Base-by-base conservation (phyloP, 805 yeast species). In the Wickerhamomyces bovis region DNA sequence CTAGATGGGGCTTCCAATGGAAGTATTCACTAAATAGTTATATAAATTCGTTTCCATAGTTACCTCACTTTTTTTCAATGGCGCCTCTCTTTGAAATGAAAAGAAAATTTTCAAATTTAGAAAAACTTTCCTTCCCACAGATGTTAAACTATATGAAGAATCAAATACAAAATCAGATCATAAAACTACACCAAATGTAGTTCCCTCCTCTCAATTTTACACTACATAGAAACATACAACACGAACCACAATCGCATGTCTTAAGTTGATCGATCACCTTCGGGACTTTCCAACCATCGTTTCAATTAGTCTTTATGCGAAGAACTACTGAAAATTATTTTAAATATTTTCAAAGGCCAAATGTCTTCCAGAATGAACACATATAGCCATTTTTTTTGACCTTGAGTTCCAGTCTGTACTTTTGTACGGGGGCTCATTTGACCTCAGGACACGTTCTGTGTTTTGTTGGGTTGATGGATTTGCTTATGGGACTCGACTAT, bases 241-340 rank as follows among this genome's bases (percentile, higher is more conserved):
- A 8, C 33, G 15, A 31, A 31, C 13, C 26, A 15, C 10, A 13
- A n/a, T 22, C 52, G 56, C 56, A 53, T 51, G 43, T 49, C 56
- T 53, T 53, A 53, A 53, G 56, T 53, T 53, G 56, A 43, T 47
- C 51, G 56, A 53, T 48, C 42, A 42, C 43, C 45, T 38, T 25
- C 43, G 38, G 20, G 28, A 40, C 23, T 22, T 22, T 44, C 55
- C 54, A 59, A 35, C 57, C 53, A 59, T 55, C 60, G 61, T 46
- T 44, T 53, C 61, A 58, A 60, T 60, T 59, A 54, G 64, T 60
- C 64, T 57, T 50, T 57, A 56, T 60, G 64, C 64, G 60, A 53
- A 60, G 58, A 60, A 35, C 23, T 49, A 56, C 18, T 7, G 13
- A 15, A n/a, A n/a, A n/a, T n/a, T n/a, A n/a, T n/a, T n/a, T n/a